Percentiles rank a stretch among this genome's conserved stretches.
phyloP scores from a whole-genome alignment of 2,329 filamentous ascomycete species.

The Diaporthe eres region DNA sequence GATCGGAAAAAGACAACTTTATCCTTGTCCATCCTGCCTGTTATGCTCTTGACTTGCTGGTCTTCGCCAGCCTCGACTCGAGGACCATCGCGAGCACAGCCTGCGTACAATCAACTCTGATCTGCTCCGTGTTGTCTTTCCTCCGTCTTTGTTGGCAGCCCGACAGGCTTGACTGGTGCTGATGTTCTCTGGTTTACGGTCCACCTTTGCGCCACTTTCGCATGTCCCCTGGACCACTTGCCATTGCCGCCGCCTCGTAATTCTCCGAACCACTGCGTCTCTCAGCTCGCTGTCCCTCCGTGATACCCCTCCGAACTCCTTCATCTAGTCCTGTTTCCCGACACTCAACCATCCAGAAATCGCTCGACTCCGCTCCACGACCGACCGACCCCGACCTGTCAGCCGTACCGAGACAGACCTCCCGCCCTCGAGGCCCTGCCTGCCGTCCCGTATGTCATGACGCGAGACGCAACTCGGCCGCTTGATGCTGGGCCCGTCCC shows the following conservation, averaged over 20 bases:
- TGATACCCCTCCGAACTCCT: slow-evolving; percentile 17
- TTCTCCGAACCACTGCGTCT: neutral
- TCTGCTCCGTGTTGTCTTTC: neutral
- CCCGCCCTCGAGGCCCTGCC: slow-evolving; percentile 24
- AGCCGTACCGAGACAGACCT: neutral
- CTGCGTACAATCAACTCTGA: slow-evolving; percentile 20
- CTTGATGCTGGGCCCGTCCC: slow-evolving; percentile 49
- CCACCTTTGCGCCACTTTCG: slow-evolving; percentile 25
- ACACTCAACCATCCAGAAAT: neutral
- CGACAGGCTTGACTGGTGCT: neutral
- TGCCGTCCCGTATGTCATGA: slow-evolving; percentile 59
- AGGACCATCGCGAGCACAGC: slow-evolving; percentile 5
- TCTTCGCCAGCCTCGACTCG: slow-evolving; percentile 22
- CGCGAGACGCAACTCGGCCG: slow-evolving; percentile 59
- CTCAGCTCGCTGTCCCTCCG: neutral
- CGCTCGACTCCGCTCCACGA: neutral
- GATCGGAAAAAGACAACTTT: slow-evolving; percentile 10
- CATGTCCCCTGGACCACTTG: slow-evolving; percentile 16
- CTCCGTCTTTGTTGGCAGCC: slow-evolving; percentile 9
- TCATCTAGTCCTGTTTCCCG: neutral
- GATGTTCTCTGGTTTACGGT: neutral
- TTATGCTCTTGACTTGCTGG: neutral
- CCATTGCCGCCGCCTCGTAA: slow-evolving; percentile 3
- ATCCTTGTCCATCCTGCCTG: slow-evolving; percentile 27
- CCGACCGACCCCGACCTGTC: neutral